Evolutionary conservation across 495 filamentous ascomycete species (phyloP), one percentile per base, ranked within the genome.

Genomic region (Penicillium dipodomyicola): DNA sequence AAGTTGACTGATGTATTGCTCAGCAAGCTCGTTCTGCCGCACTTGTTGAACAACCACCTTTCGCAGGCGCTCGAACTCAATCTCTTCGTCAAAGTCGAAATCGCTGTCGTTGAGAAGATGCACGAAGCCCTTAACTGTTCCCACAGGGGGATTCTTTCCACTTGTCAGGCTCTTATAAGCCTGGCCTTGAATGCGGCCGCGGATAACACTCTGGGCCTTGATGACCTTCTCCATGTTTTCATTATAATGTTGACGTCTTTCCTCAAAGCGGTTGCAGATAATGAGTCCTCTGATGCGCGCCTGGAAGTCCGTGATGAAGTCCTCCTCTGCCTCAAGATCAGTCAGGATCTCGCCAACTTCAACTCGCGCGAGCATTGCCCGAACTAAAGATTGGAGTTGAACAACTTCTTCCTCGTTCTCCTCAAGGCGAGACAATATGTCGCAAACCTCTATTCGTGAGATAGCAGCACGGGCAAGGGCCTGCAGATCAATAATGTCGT

Each of bases 211-310:
- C 71, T 98, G 94, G 52, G 97, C 88, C 72, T 98, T 98, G 73
- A 98, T 87, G 19, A 98, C 95, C 75, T 94, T 97, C 63, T 96
- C 86, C 95, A 98, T 98, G 63, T 98, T 98, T 72, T 93, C 85
- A 51, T 87, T 84, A 75, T 92, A 98, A 73, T 91, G 92, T 12
- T 83, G 85, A 59, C 88, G 85, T 77, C 96, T 94, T 64, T 91
- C 90, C 41, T 81, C 84, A 63, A 96, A 98, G 30, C 78, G 80
- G 23, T 74, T 78, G 42, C 93, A 82, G 52, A 97, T 81, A 12
- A 96, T 61, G 57, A 80, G 83, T 23, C 87, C 94, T 63, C 90
- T 83, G 5, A 86, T 83, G 5, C 82, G 79, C 11, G 91, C 79
- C 67, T 99, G 95, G 5, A 96, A 65, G 27, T 87, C 87, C 30